A percentile compares a stretch with the other conserved stretches of the same genome.
Evolutionary conservation across 1,284 basidiomycete genomes (phyloP).

Genomic region (Schizophyllum amplum): DNA sequence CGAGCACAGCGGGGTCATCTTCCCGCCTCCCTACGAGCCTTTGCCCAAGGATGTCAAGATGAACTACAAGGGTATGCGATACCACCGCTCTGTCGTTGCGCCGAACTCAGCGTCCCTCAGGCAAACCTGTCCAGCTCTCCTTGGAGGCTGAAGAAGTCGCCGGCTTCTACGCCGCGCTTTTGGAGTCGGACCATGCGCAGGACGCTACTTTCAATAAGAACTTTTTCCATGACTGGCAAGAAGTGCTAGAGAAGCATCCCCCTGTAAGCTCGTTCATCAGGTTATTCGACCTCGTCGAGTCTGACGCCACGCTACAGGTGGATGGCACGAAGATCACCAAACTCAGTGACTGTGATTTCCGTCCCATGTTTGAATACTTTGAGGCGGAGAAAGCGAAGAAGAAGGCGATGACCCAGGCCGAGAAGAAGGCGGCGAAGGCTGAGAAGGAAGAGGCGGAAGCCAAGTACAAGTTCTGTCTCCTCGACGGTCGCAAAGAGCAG

Average conservation of each 20-base stretch:
- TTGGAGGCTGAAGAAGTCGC: conserved; percentile 94
- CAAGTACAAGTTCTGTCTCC: conserved; percentile 77
- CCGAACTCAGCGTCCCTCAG: conserved; percentile 32
- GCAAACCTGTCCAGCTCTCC: conserved; percentile 72
- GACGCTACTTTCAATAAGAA: conserved; percentile 90
- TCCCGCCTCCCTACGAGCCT: conserved; percentile 90
- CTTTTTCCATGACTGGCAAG: conserved; percentile 91
- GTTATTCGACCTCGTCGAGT: conserved; percentile 4
- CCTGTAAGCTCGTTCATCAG: conserved; percentile 62
- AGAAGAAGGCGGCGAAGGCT: conserved; percentile 87
- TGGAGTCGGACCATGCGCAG: conserved; percentile 90
- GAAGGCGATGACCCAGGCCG: conserved; percentile 77
- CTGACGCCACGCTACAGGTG: conserved; percentile 29
- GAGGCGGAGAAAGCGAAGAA: conserved; percentile 91
- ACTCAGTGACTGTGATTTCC: conserved; percentile 88
- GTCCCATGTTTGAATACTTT: conserved; percentile 90
- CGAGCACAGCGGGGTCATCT: conserved; percentile 91
- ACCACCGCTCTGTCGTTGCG: conserved; percentile 8
- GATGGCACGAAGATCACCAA: conserved; percentile 72
- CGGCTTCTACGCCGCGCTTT: conserved; percentile 89
- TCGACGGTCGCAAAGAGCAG: conserved; percentile 96
- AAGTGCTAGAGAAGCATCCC: conserved; percentile 73
- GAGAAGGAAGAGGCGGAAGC: conserved; percentile 79
- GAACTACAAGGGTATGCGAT: conserved; percentile 80
- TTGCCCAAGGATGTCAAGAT: conserved; percentile 85